Evolutionary conservation across 805 yeast species (phyloP).

Genomic region (Myxozyma neotropica): DNA sequence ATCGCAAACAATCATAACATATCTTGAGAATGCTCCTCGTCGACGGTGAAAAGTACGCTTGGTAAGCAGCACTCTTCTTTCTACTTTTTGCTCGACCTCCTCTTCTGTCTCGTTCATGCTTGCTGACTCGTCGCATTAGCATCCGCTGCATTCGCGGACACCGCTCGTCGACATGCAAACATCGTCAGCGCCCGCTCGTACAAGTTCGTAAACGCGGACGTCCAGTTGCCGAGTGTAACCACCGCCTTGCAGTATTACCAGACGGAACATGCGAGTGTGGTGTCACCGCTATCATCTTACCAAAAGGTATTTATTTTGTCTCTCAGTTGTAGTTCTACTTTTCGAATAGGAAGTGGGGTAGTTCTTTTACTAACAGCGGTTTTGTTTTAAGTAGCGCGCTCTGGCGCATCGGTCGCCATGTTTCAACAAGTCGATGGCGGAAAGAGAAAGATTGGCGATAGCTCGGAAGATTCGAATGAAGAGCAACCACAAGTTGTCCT

Average conservation of each 20-base stretch:
- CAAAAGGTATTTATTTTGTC: background rate
- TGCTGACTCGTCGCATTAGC: background rate
- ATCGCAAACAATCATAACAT: background rate
- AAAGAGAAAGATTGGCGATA: constrained; percentile 7
- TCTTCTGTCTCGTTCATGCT: background rate
- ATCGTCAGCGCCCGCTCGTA: constrained; percentile 74
- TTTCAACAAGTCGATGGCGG: constrained; percentile 8
- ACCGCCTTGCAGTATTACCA: constrained; percentile 64
- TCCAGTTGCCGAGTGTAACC: constrained; percentile 63
- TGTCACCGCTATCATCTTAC: constrained; percentile 45
- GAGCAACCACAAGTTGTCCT: background rate
- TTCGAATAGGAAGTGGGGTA: background rate
- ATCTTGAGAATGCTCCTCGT: constrained; percentile 64
- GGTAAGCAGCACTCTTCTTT: no score
- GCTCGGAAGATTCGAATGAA: background rate
- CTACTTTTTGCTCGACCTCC: constrained; percentile 45
- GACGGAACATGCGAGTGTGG: constrained; percentile 60
- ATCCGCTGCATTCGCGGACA: constrained; percentile 90
- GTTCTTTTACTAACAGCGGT: background rate
- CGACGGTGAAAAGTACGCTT: constrained; percentile 78
- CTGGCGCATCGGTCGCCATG: background rate
- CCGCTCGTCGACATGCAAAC: constrained; percentile 83
- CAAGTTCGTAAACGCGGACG: constrained; percentile 91
- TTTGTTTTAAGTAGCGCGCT: background rate
- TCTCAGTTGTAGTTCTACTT: background rate